These are phyloP conservation scores for Crotalaria pallida DNA, from an alignment of 306 rosid genomes.

Conservation along the genomic window DNA sequence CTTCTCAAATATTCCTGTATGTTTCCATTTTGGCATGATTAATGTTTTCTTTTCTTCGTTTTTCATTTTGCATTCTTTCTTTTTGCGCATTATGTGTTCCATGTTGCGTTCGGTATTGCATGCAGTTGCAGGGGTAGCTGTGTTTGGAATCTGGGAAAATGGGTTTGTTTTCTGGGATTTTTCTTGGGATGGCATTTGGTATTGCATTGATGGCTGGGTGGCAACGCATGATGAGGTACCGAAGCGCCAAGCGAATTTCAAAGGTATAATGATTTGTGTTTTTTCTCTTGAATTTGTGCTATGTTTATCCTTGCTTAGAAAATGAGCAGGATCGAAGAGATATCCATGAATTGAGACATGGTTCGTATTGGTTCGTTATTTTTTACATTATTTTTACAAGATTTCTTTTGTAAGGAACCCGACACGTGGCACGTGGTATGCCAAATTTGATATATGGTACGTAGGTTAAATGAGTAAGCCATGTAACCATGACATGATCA, in stretches of 20 bases:
- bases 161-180: slow-evolving; percentile 92
- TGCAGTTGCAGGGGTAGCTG: slow-evolving; percentile 23
- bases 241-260: slow-evolving; percentile 69
- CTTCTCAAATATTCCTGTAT: not conserved
- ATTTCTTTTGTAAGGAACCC: no score
- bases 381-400: no score
- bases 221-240: slow-evolving; percentile 73
- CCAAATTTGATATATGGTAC: no score
- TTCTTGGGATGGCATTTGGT: slow-evolving; percentile 74
- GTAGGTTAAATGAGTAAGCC: no score
- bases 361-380: no score
- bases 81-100: not conserved
- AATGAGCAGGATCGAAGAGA: not conserved
- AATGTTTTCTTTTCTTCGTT: not conserved
- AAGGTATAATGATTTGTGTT: slow-evolving; percentile 46
- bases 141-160: slow-evolving; percentile 39
- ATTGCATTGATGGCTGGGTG: slow-evolving; percentile 85
- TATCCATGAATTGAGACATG: slow-evolving; percentile 2
- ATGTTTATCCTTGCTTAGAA: not conserved
- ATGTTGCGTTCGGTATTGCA: not conserved
- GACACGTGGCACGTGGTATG: no score
- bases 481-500: no score
- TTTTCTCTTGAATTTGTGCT: not conserved
- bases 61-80: not conserved
- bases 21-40: not conserved